Evolutionary conservation across 352 stramenopile species (phyloP), one percentile per base, ranked within the genome.

Genomic region (Globisporangium nagaii): DNA sequence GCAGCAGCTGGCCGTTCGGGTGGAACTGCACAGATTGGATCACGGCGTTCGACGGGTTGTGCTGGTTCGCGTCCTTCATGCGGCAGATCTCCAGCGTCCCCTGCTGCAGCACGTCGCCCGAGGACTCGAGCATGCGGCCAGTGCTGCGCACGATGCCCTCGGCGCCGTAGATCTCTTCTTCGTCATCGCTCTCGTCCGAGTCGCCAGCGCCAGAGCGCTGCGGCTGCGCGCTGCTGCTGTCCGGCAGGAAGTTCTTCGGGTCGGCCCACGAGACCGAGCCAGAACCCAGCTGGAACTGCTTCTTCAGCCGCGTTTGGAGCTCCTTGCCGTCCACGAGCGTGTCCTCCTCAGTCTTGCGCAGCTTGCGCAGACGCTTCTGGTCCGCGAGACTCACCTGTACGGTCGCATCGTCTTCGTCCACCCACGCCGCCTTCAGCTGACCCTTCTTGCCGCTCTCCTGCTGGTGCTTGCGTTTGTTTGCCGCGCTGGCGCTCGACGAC

Each of bases 21-120:
- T 98, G 90, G 62, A 97, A 98, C 51, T 92, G 70, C 48, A 97
- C 77, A 36, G 84, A 83, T 58, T 92, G 84, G 25, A 98, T 81
- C 3, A 93, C 80, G 0, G 88, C 80, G 62, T 83, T 84, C 30
- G 84, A 90, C 35, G 84, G 84, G 30, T 78, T 75, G 56, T 95
- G 84, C 60, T 95, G 83, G 68, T 98, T 98, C 20, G 90, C 88
- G 58, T 98, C 92, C 53, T 95, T 95, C 67, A 96, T 85, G 28
- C 89, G 79, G 9, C 56, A 63, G 10, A 95, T 69, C 4, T 89
- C 79, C 9, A 94, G 66, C 41, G 71, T 63, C 4, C 72, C 79
- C 32, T 84, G 79, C n/a, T 66, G 61, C 31, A 94, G 46, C 28
- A 88, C 48, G 20, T 86, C 78, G 19, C 71, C 59, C 10, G 68